These are phyloP conservation scores for Chaetomiaceae sp. DNA, from an alignment of 2,329 filamentous ascomycete species.

Conservation along the genomic window DNA sequence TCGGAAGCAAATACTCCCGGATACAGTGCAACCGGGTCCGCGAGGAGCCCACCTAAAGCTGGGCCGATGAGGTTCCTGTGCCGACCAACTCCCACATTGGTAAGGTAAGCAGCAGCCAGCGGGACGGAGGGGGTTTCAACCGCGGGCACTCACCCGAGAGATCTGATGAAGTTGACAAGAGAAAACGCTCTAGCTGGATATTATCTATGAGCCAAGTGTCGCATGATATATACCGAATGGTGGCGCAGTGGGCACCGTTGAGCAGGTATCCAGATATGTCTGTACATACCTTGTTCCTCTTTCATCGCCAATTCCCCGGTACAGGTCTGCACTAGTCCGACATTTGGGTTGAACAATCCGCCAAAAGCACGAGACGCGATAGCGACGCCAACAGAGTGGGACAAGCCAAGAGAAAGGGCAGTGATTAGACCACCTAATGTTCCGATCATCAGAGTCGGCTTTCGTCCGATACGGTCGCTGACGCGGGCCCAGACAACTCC, in stretches of 20 bases:
- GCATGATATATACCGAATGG: too few relatives aligned
- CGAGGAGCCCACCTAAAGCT: constrained; percentile 13
- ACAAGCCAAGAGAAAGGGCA: constrained; percentile 1
- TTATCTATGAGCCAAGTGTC: too few relatives aligned
- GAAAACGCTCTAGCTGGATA: too few relatives aligned
- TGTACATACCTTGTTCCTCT: constrained; percentile 12
- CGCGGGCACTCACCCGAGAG: constrained; percentile 10
- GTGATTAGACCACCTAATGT: not conserved
- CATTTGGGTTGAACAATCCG: constrained; percentile 17
- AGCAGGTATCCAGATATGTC: not conserved
- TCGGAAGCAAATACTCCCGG: constrained; percentile 5
- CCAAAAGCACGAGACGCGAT: constrained; percentile 11
- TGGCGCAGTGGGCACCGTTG: too few relatives aligned
- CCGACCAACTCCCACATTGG: too few relatives aligned
- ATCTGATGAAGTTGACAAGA: too few relatives aligned
- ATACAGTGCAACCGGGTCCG: constrained; percentile 8
- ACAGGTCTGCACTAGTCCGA: constrained; percentile 13
- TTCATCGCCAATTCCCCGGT: constrained; percentile 13
- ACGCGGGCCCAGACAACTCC: constrained; percentile 14
- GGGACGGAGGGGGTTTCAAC: too few relatives aligned
- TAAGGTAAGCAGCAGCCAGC: too few relatives aligned
- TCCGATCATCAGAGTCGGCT: constrained; percentile 10
- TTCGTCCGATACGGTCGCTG: constrained; percentile 14
- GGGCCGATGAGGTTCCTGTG: constrained; percentile 13
- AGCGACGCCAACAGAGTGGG: constrained; percentile 7